Conservation (phyloP, 169 alveolate genomes). For the Eimeria acervulina region DNA sequence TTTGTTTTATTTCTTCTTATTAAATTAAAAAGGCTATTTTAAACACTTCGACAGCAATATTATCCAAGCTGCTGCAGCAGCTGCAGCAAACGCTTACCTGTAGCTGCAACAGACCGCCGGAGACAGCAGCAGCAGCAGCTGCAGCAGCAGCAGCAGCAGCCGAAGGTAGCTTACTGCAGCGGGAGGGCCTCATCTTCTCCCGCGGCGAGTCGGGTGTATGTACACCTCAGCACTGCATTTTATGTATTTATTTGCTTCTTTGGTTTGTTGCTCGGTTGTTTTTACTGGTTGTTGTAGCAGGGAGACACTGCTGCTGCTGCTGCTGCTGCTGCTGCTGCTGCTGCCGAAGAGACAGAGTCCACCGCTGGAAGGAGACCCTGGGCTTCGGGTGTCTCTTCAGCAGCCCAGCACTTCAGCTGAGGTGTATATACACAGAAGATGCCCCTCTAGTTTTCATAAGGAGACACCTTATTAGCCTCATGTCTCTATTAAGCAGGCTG, state of each 20-base stretch:
- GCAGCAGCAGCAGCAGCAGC: slow-evolving; percentile 31
- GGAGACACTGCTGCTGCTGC: neutral
- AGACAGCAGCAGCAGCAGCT: neutral
- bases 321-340: slow-evolving; percentile 43
- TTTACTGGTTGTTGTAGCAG: too few relatives aligned
- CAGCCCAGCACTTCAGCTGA: neutral
- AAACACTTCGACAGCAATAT: neutral
- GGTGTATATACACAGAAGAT: neutral
- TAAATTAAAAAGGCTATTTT: neutral
- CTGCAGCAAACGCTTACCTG: too few relatives aligned
- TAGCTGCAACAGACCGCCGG: neutral
- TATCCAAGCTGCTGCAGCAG: neutral
- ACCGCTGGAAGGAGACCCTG: neutral
- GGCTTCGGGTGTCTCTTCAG: neutral
- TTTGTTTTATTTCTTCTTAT: neutral
- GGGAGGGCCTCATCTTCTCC: too few relatives aligned
- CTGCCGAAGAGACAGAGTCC: neutral
- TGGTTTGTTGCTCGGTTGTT: too few relatives aligned
- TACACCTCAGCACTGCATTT: too few relatives aligned
- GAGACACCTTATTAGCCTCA: neutral
- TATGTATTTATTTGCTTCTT: too few relatives aligned
- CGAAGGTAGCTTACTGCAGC: neutral
- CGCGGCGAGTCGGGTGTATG: too few relatives aligned
- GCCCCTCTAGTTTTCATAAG: neutral
- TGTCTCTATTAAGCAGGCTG: neutral